Base-by-base conservation (phyloP, 345 rosid species). In the Gossypium arboreum region DNA sequence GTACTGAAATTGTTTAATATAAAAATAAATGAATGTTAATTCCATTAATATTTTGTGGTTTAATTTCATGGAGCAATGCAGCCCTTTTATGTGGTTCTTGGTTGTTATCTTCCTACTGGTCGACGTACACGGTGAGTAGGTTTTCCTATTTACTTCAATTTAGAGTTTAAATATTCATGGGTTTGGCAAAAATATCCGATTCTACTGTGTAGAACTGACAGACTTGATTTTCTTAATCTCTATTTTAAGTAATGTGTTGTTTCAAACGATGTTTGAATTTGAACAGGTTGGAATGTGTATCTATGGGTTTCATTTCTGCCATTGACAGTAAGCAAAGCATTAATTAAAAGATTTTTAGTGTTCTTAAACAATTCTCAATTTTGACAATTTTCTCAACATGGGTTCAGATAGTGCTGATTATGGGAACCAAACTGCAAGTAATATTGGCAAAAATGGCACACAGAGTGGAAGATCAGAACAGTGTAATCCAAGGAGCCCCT, bases 301-400 rank as follows among this genome's bases (percentile, higher is more conserved):
- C 84, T 94, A 0, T 86, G 91, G 88, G 77, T 92, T 65, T 92
- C 98, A 25, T 90, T 94, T 77, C 75, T 94, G 67, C 97, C 98
- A 62, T 62, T 90, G 59, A 57, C 77, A 70, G 98, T 88, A 84
- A 77, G 88, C 51, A 45, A 34, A 34, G 41, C 41, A 34, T 7
- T 34, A 5, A 34, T 34, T 34, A 34, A 34, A 34, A 34, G 41
- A 5, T 5, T 34, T 34, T 4, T 34, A 34, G 41, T 34, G 6
- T 34, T 34, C 41, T 34, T 5, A 34, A 34, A 34, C 2, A 34
- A 34, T 17, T 17, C 57, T 7, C 20, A 5, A 9, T 66, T 34
- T n/a, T 15, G 39, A 17, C 27, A 12, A 13, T 25, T 66, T 66
- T 12, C 11, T 76, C 8, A 15, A 27, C 43, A 2, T 15, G 12